Evolutionary conservation across 2,329 filamentous ascomycete species (phyloP).

Genomic region (Talaromyces piceae): DNA sequence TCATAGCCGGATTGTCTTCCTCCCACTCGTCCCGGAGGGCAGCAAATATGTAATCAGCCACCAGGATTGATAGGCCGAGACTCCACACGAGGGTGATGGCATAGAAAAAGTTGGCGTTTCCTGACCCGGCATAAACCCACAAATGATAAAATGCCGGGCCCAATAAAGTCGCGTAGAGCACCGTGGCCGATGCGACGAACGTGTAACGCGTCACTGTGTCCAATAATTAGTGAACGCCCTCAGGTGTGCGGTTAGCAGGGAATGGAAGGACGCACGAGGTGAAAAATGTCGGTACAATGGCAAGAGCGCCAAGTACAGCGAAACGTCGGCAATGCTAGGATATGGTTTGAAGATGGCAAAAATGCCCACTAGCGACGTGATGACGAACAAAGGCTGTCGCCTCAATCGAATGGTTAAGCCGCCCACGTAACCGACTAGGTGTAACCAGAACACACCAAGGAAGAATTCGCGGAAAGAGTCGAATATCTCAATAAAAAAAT

Average conservation of each 20-base stretch:
- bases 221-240: slow-evolving; percentile 3
- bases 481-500: slow-evolving; percentile 99
- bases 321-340: slow-evolving; percentile 83
- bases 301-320: slow-evolving; percentile 73
- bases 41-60: slow-evolving; percentile 83
- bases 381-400: slow-evolving; percentile 76
- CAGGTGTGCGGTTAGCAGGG: background rate
- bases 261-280: slow-evolving; percentile 54
- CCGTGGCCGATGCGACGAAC: slow-evolving; percentile 73
- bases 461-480: slow-evolving; percentile 97
- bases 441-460: slow-evolving; percentile 95
- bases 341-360: slow-evolving; percentile 97
- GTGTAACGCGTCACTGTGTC: slow-evolving; percentile 93
- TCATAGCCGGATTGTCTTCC: slow-evolving; percentile 80
- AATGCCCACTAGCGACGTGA: slow-evolving; percentile 77
- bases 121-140: slow-evolving; percentile 96
- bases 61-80: slow-evolving; percentile 73
- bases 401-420: slow-evolving; percentile 77
- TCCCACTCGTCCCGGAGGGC: slow-evolving; percentile 91
- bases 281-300: slow-evolving; percentile 88
- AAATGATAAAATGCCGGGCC: slow-evolving; percentile 94
- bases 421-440: slow-evolving; percentile 81
- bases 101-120: slow-evolving; percentile 99
- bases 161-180: slow-evolving; percentile 81
- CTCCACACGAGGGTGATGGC: slow-evolving; percentile 99